Conservation (phyloP, 2,329 filamentous ascomycete genomes). For the Aspergillus udagawae region DNA sequence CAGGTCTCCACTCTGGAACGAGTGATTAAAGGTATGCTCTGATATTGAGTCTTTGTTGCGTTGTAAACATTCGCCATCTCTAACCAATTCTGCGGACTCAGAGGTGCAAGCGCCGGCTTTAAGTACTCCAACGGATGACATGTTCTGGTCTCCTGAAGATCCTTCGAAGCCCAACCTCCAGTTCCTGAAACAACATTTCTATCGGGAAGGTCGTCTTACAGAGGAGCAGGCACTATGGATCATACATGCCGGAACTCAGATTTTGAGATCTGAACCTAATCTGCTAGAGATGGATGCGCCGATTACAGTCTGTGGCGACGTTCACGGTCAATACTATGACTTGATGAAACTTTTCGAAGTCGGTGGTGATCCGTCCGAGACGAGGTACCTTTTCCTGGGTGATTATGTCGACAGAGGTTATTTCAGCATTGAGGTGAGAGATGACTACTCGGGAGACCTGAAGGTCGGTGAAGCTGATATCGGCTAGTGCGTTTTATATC, state of each 20-base stretch:
- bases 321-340: slow-evolving; percentile 98
- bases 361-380: slow-evolving; percentile 92
- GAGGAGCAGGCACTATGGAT: slow-evolving; percentile 98
- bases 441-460: background rate
- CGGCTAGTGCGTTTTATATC: slow-evolving; percentile 81
- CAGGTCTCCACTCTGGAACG: slow-evolving; percentile 94
- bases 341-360: slow-evolving; percentile 99
- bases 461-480: slow-evolving; percentile 6
- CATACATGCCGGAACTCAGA: slow-evolving; percentile 78
- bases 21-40: slow-evolving; percentile 86
- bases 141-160: slow-evolving; percentile 87
- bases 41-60: background rate
- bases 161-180: slow-evolving; percentile 84
- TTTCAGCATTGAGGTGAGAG: slow-evolving; percentile 83
- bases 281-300: slow-evolving; percentile 98
- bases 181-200: slow-evolving; percentile 98
- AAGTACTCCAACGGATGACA: slow-evolving; percentile 84
- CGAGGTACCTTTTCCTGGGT: slow-evolving; percentile 91
- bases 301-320: slow-evolving; percentile 96
- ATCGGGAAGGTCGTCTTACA: slow-evolving; percentile 91
- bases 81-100: slow-evolving; percentile 38
- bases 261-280: slow-evolving; percentile 88
- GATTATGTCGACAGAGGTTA: slow-evolving; percentile 98
- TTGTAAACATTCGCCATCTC: slow-evolving; percentile 2
- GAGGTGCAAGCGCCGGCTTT: slow-evolving; percentile 98